Evolutionary conservation across 257 asterid genomes (phyloP), one percentile per base, ranked within the genome.

Genomic region (Nicotiana paniculata): DNA sequence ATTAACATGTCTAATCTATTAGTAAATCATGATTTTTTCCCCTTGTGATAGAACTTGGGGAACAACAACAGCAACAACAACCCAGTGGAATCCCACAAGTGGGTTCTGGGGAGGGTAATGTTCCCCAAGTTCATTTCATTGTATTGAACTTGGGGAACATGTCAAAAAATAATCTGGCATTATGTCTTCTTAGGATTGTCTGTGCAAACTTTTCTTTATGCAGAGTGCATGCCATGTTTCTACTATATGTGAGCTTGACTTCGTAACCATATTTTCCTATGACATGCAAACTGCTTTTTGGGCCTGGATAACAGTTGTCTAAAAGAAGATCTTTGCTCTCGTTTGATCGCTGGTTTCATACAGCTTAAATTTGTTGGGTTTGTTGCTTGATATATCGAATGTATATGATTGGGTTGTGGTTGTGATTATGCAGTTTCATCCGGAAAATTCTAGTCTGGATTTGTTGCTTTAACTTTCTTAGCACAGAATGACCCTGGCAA

Each of bases 401-500:
- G 63, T 51, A 26, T 74, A 28, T 28, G 80, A 51, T 75, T 51
- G 28, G 63, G 35, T 26, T 75, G 43, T 75, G 63, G 17, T 51
- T 51, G 63, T 51, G 80, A 81, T 65, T 32, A 65, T 53, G 79
- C 51, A 54, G 51, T 81, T 64, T 81, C 21, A 13, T 66, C 37
- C 6, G 17, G 30, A 43, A 68, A 48, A 48, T 51, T 66, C 18
- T 81, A 28, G 69, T 51, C 62, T 84, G 57, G 83, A 55, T 77
- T 89, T 90, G 97, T 89, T 82, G 30, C 86, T 55, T 94, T 96
- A 93, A 94, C 97, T 82, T 37, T 85, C 70, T 81, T 21, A 86
- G 87, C 94, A 96, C 99, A 96, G 92, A 91, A 92, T 96, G 93
- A 89, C 99, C 13, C 64, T 59, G 79, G 91, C 88, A 86, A 93